phyloP scores from a whole-genome alignment of 2,329 filamentous ascomycete species.

The Alternaria sp. region DNA sequence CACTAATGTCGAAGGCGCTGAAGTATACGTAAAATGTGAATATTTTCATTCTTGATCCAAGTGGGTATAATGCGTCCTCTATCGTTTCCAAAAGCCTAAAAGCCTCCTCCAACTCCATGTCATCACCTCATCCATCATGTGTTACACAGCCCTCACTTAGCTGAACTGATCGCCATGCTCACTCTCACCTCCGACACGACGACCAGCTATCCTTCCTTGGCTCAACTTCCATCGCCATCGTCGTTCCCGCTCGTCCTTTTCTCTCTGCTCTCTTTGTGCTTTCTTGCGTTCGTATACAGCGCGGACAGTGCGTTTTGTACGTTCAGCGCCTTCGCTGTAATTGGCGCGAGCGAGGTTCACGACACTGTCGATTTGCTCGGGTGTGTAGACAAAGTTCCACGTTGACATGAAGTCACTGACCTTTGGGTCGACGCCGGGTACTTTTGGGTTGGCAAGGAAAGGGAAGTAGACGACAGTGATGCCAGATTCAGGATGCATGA shows the following conservation, averaged over 20 bases:
- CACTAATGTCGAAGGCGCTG: too few relatives aligned
- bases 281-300: constrained; percentile 96
- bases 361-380: constrained; percentile 86
- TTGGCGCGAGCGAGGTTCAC: constrained; percentile 85
- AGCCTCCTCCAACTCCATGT: neutral
- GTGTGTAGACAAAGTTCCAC: constrained; percentile 98
- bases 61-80: constrained; percentile 19
- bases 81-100: neutral
- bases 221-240: constrained; percentile 53
- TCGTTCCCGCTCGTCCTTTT: constrained; percentile 53
- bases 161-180: constrained; percentile 71
- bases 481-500: constrained; percentile 81
- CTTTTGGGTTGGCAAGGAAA: constrained; percentile 81
- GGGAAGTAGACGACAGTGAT: constrained; percentile 92
- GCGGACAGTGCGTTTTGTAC: constrained; percentile 78
- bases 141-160: neutral
- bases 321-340: constrained; percentile 81
- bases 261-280: constrained; percentile 66
- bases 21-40: neutral
- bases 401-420: constrained; percentile 88
- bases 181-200: constrained; percentile 65
- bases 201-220: constrained; percentile 61
- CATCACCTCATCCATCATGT: neutral
- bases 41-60: constrained; percentile 21
- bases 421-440: constrained; percentile 83